A percentile compares a stretch with the other conserved stretches of the same genome.
These are phyloP conservation scores for Alternaria triticina DNA, from an alignment of 2,329 filamentous ascomycete genomes.

Conservation along the genomic window DNA sequence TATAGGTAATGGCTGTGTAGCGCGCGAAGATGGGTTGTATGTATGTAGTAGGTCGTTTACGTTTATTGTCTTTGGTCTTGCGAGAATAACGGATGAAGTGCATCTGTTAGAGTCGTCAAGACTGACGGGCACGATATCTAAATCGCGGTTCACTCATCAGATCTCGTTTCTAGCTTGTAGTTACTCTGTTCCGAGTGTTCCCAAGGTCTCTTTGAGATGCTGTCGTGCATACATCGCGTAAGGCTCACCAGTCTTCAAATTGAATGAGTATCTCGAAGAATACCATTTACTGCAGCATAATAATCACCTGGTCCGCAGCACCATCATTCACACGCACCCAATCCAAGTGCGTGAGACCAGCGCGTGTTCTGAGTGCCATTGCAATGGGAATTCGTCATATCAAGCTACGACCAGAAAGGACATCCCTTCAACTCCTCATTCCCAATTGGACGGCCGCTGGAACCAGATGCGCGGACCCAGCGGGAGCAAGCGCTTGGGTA, in stretches of 20 bases:
- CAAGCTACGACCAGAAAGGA: background rate
- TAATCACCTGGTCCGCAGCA: background rate
- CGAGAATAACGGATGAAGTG: background rate
- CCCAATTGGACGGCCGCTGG: background rate
- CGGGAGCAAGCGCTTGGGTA: constrained; percentile 1
- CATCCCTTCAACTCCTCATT: background rate
- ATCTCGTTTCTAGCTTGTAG: too few species aligned
- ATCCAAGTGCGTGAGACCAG: too few species aligned
- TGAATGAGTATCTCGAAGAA: too few species aligned
- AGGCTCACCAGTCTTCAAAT: too few species aligned
- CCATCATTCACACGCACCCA: background rate
- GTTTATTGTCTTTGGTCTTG: background rate
- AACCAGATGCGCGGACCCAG: background rate
- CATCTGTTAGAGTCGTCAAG: too few species aligned
- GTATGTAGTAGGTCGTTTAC: background rate
- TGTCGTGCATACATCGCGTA: too few species aligned
- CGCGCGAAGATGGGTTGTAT: background rate
- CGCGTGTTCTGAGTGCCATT: background rate
- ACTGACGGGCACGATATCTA: too few species aligned
- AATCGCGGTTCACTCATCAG: too few species aligned
- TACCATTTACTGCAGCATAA: background rate
- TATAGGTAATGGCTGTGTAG: background rate
- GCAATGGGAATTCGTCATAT: background rate
- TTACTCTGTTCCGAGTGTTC: too few species aligned
- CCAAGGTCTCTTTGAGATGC: too few species aligned